These are phyloP conservation scores for Penicillium paradoxum DNA, from an alignment of 495 filamentous ascomycete species.

Conservation along the genomic window DNA sequence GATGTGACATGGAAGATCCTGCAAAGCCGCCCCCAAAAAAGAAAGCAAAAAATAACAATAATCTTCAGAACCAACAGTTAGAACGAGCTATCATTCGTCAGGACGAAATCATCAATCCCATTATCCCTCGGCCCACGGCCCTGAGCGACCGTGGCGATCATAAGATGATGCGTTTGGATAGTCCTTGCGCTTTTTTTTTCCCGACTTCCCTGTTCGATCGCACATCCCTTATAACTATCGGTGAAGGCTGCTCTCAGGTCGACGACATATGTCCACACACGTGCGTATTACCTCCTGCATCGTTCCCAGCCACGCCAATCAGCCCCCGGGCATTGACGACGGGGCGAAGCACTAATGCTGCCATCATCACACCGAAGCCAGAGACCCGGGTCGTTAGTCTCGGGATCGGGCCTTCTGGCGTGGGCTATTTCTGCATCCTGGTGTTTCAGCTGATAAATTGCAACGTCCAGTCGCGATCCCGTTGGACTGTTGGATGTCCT, in stretches of 20 bases:
- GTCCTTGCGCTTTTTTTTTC: not conserved
- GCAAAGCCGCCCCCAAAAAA: not conserved
- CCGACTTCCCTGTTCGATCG: no score
- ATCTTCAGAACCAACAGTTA: constrained; percentile 1
- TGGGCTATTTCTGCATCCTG: not conserved
- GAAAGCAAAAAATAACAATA: not conserved
- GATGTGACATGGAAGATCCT: constrained; percentile 4
- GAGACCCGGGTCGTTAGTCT: constrained; percentile 12
- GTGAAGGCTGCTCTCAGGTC: not conserved
- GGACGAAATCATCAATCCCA: not conserved
- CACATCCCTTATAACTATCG: not conserved
- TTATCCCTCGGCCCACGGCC: not conserved
- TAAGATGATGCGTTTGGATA: not conserved
- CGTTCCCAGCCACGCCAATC: constrained; percentile 8
- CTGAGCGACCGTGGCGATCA: constrained; percentile 5
- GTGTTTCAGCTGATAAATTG: not conserved
- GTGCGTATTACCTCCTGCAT: not conserved
- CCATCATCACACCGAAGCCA: constrained; percentile 20
- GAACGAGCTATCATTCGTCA: not conserved
- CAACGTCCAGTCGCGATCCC: not conserved
- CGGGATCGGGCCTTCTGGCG: constrained; percentile 9
- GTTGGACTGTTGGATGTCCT: not conserved
- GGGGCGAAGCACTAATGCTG: constrained; percentile 15
- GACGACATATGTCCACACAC: not conserved
- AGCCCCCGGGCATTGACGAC: constrained; percentile 11